Base-by-base conservation (phyloP, 2,329 filamentous ascomycete genomes). In the Cladosporium sp. region DNA sequence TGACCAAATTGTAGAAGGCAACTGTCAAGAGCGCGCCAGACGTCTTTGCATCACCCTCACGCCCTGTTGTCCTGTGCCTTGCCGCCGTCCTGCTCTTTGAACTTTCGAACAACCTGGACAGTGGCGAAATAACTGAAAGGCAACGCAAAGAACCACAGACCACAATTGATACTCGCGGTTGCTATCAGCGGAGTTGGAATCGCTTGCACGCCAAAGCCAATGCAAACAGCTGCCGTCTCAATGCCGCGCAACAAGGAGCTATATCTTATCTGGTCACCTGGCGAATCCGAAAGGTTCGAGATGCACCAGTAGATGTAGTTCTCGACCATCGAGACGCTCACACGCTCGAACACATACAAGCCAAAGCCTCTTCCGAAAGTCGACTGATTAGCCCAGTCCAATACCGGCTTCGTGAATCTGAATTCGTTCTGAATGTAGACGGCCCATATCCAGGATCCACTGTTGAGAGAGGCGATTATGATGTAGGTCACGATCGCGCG, bases 301-400 rank as follows among this genome's bases (percentile, higher is more conserved):
- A 48, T 48, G 17, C 45, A 48, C 32, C 32, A 38, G 15, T 29
- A n/a, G 13, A 48, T 48, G 29, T 48, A 48, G 22, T 48, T 48
- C 17, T 48, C 45, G 13, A 40, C 37, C 45, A 48, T 48, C 17
- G 37, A 19, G 15, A 48, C 45, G 29, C 45, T 48, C 7, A 48
- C 45, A 7, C 45, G 45, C 18, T 48, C 45, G 19, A 48, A 48
- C 11, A 48, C 45, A 17, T 48, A 48, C 24, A 48, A 41, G 7
- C 45, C 45, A 24, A 48, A 48, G 11, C 47, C 47, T 20, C 47
- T 19, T n/a, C 47, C 47, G 11, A 50, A 50, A 2, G 47, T 50
- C 15, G 30, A 37, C 22, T 43, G 47, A 22, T 70, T 53, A 0
- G 51, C 61, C 72, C 71, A 75, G 55, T 76, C 73, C 9, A 75